Conservation (phyloP, 768 basidiomycete species). For the Mycena galopus region DNA sequence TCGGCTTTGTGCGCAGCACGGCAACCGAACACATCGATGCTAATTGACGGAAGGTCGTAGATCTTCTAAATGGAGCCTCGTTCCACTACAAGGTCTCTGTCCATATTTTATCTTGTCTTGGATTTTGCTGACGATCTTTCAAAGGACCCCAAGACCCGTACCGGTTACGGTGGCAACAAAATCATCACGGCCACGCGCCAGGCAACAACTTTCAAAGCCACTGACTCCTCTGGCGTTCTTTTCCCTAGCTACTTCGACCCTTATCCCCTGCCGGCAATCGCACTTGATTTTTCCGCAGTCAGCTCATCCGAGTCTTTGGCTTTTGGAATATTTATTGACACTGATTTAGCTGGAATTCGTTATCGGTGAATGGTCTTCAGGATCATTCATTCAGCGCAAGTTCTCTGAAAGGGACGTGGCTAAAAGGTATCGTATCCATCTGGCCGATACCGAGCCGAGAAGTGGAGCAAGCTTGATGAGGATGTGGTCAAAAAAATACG, state of each 20-base stretch:
- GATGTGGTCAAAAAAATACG: constrained; percentile 5
- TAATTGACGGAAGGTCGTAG: background rate
- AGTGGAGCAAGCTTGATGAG: background rate
- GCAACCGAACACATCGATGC: background rate
- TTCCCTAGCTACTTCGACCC: constrained; percentile 13
- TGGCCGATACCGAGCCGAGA: constrained; percentile 11
- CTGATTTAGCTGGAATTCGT: constrained; percentile 1
- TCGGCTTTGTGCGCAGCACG: constrained; percentile 11
- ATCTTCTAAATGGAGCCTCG: background rate
- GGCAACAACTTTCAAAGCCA: no score
- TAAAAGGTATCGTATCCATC: background rate
- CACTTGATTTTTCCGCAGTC: constrained; percentile 10
- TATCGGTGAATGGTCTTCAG: background rate
- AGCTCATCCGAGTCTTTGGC: background rate
- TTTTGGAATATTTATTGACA: background rate
- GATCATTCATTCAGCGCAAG: background rate
- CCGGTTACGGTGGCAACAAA: no score
- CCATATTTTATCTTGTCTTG: background rate
- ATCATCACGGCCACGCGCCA: background rate
- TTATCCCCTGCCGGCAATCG: background rate
- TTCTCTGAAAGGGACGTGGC: constrained; percentile 11
- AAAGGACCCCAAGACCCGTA: background rate
- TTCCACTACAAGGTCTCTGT: constrained; percentile 31
- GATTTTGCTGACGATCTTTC: background rate
- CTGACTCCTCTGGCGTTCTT: background rate